phyloP scores from a whole-genome alignment of 768 basidiomycete genomes.

The Kwoniella bestiolae region DNA sequence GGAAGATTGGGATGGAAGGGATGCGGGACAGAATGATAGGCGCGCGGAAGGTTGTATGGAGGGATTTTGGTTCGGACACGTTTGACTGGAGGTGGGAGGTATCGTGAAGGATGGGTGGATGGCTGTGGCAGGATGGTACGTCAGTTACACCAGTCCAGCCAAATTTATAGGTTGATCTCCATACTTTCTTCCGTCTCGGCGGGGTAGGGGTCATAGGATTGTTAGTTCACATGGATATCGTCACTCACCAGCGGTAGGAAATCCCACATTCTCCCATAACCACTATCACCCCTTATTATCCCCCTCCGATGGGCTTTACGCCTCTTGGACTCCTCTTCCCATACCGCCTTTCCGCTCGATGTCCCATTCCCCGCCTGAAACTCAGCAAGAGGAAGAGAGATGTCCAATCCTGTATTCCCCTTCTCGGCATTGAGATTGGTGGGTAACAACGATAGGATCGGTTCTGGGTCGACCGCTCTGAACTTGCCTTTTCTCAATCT shows the following conservation, averaged over 20 bases:
- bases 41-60: constrained; percentile 8
- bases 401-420: background rate
- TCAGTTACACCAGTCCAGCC: background rate
- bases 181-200: too few species aligned
- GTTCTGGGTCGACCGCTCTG: constrained; percentile 5
- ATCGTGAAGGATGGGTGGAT: constrained; percentile 2
- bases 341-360: background rate
- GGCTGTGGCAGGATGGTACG: background rate
- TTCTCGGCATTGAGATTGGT: background rate
- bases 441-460: background rate
- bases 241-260: constrained; percentile 14
- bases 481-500: constrained; percentile 25
- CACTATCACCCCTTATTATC: constrained; percentile 10
- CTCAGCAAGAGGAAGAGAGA: background rate
- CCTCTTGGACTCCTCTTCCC: constrained; percentile 19
- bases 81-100: background rate
- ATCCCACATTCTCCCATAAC: constrained; percentile 19
- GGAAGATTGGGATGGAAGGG: constrained; percentile 42
- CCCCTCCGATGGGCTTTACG: constrained; percentile 23
- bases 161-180: too few species aligned
- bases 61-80: constrained; percentile 10
- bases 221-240: too few species aligned
- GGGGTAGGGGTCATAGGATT: background rate
- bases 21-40: constrained; percentile 24
- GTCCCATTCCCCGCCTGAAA: background rate